Evolutionary conservation across 305 asterid genomes (phyloP).

Genomic region (Rubia tinctorum): DNA sequence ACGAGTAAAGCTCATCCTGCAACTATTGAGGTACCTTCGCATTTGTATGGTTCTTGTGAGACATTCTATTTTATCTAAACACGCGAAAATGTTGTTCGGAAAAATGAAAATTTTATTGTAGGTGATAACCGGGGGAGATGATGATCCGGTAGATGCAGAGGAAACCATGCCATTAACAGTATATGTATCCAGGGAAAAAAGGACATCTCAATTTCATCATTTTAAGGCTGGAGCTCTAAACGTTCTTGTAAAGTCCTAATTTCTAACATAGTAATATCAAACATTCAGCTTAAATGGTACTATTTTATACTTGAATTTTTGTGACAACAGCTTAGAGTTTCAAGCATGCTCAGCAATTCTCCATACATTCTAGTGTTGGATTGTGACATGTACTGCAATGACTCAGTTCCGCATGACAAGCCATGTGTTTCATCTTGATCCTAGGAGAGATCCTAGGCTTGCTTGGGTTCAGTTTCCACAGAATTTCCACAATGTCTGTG

Average conservation of each 20-base stretch:
- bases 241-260: conserved; percentile 32
- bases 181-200: conserved; percentile 67
- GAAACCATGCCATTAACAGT: conserved; percentile 47
- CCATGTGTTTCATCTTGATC: conserved; percentile 73
- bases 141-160: conserved; percentile 1
- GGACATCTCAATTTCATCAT: conserved; percentile 46
- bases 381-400: conserved; percentile 69
- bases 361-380: conserved; percentile 59
- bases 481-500: conserved; percentile 40
- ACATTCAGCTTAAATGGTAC: neutral
- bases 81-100: too few species aligned
- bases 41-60: neutral
- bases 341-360: conserved; percentile 61
- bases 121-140: conserved; percentile 33
- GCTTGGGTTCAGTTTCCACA: conserved; percentile 77
- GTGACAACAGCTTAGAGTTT: conserved; percentile 65
- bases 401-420: conserved; percentile 50
- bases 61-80: too few species aligned
- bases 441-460: conserved; percentile 34
- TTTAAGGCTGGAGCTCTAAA: conserved; percentile 81
- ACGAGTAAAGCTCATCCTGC: conserved; percentile 18
- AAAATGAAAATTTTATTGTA: conserved; percentile 18
- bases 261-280: neutral
- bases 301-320: neutral
- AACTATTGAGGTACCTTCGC: conserved; percentile 12